Evolutionary conservation across 108 stramenopile genomes (phyloP), one percentile per base, ranked within the genome.

Genomic region (Stephanodiscus minutulus): DNA sequence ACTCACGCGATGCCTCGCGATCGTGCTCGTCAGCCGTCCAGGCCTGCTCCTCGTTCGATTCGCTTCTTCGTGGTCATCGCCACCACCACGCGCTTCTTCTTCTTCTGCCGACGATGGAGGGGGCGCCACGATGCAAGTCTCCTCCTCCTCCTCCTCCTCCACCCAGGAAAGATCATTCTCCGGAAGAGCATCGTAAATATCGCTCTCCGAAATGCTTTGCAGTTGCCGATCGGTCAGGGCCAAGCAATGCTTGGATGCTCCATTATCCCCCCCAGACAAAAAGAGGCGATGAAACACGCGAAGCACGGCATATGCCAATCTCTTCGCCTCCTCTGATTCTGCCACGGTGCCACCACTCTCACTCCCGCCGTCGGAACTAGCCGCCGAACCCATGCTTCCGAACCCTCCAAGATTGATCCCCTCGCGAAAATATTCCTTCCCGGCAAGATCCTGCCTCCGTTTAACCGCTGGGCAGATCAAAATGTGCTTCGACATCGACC

Each of bases 371-470:
- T 39, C 48, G 11, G 24, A 21, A 24, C 61, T 41, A 24, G 41
- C 61, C n/a, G 57, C 10, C 47, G 11, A n/a, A n/a, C 63, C 52
- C 28, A 88, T 33, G 18, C 60, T 43, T 24, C 93, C 93, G 64
- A 68, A 74, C 18, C 93, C 93, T 35, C 93, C 93, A 44, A 39
- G 52, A 68, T 95, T 95, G 18, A 89, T 74, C 25, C 83, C 77
- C 47, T 82, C 49, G 10, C 35, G 18, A 67, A 81, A 95, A 62
- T 85, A 91, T 25, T 63, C 61, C 33, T 78, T 54, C 10, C 54
- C 39, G 8, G 64, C 66, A 37, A 83, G 74, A 37, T 83, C 68
- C 54, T 81, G 76, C 46, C 62, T 58, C 15, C 79, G 73, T 46
- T 79, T 91, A 0, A 81, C 77, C 36, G 56, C 74, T 18, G 93